Evolutionary conservation across 208 protist genomes (phyloP).

Genomic region (Herpetomonas muscarum): DNA sequence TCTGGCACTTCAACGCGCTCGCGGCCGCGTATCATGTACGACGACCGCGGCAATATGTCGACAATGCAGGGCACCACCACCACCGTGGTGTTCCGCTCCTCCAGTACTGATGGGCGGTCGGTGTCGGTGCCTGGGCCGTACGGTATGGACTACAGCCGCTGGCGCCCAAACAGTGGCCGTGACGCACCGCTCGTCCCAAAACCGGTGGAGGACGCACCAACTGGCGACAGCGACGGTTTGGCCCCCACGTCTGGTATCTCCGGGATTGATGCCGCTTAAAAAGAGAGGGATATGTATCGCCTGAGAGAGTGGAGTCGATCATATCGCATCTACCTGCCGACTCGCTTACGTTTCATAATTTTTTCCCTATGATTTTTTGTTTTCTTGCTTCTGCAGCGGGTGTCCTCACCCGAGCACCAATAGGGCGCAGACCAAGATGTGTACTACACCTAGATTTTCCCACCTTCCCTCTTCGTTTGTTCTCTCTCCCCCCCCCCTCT

Average conservation of each 20-base stretch:
- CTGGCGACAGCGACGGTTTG: too few species aligned
- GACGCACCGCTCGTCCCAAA: not conserved
- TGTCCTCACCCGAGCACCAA: too few species aligned
- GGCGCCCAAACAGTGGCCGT: not conserved
- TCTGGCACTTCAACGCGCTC: constrained; percentile 37
- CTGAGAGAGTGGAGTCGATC: too few species aligned
- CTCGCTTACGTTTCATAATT: not conserved
- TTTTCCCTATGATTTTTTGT: not conserved
- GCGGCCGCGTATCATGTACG: constrained; percentile 49
- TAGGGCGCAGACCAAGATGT: too few species aligned
- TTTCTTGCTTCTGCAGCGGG: too few species aligned
- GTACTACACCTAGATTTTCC: too few species aligned
- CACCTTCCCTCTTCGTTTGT: too few species aligned
- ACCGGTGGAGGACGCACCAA: too few species aligned
- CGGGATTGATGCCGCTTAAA: constrained; percentile 1
- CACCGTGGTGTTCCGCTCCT: constrained; percentile 46
- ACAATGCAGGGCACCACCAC: constrained; percentile 59
- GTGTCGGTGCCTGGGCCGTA: not conserved
- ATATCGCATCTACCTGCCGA: too few species aligned
- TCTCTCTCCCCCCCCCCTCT: too few species aligned
- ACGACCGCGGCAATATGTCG: constrained; percentile 22
- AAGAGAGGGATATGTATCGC: not conserved
- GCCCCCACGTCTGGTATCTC: too few species aligned
- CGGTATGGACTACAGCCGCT: not conserved
- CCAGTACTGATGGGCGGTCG: not conserved